These are phyloP conservation scores for Flaveria linearis DNA, from an alignment of 129 eudicot species.

Conservation along the genomic window DNA sequence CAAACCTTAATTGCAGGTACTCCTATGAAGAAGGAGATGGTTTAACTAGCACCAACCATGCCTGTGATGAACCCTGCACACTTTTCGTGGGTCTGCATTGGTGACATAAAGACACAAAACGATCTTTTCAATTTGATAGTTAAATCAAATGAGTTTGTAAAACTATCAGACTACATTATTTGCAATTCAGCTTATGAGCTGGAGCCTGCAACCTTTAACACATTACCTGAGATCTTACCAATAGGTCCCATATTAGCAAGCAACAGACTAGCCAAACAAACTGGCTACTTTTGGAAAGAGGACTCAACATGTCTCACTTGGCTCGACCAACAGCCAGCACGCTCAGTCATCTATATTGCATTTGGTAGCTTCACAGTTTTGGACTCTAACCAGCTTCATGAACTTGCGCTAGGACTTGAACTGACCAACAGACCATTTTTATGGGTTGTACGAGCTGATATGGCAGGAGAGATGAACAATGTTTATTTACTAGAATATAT, in stretches of 20 bases:
- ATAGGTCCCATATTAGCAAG: conserved; percentile 56
- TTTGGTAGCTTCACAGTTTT: conserved; percentile 52
- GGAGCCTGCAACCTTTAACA: conserved; percentile 39
- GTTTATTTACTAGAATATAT: conserved; percentile 3
- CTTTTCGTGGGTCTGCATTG: conserved; percentile 40
- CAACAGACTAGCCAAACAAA: conserved; percentile 38
- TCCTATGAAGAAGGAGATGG: conserved; percentile 33
- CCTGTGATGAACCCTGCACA: conserved; percentile 38
- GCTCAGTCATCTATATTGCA: conserved; percentile 55
- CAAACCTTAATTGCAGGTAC: conserved; percentile 37
- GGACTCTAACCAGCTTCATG: conserved; percentile 40
- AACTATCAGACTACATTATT: conserved; percentile 36
- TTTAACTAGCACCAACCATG: conserved; percentile 50
- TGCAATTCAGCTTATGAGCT: conserved; percentile 52
- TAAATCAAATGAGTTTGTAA: conserved; percentile 11
- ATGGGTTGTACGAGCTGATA: conserved; percentile 54
- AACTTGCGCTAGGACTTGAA: conserved; percentile 58
- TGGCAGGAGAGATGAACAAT: not conserved
- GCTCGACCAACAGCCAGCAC: conserved; percentile 51
- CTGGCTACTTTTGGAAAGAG: conserved; percentile 46
- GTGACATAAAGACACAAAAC: conserved; percentile 24
- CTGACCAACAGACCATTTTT: conserved; percentile 49
- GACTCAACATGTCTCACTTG: conserved; percentile 49
- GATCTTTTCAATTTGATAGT: conserved; percentile 18
- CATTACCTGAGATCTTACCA: conserved; percentile 36